Percentiles rank a stretch among this genome's conserved stretches.
phyloP scores from a whole-genome alignment of 352 stramenopile genomes.

The Globisporangium canariense region DNA sequence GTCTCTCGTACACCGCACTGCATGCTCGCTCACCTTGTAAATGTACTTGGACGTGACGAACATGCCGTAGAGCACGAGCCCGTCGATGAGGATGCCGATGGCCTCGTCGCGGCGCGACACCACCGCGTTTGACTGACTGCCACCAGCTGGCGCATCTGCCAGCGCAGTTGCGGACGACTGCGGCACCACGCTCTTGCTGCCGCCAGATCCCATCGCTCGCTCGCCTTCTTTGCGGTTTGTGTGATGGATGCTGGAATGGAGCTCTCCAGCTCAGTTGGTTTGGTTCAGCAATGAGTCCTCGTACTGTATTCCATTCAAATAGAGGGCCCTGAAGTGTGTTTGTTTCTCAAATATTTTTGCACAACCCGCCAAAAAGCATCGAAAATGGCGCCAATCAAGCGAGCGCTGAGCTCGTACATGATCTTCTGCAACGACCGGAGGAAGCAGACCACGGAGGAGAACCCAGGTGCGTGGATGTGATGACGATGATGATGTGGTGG shows the following conservation, averaged over 20 bases:
- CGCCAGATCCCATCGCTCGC: slow-evolving; percentile 42
- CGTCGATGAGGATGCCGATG: slow-evolving; percentile 72
- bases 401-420: slow-evolving; percentile 84
- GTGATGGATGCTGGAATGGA: background rate
- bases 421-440: slow-evolving; percentile 79
- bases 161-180: background rate
- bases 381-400: slow-evolving; percentile 68
- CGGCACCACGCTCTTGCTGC: slow-evolving; percentile 50
- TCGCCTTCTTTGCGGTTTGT: slow-evolving; percentile 2
- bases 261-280: background rate
- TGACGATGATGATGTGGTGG: too few relatives aligned
- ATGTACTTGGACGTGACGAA: slow-evolving; percentile 82
- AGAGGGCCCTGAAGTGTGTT: background rate
- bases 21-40: slow-evolving; percentile 51
- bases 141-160: slow-evolving; percentile 6
- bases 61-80: slow-evolving; percentile 79
- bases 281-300: background rate
- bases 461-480: slow-evolving; percentile 35
- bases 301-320: slow-evolving; percentile 1
- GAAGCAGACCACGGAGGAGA: slow-evolving; percentile 57
- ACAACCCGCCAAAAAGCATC: background rate
- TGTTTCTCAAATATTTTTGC: slow-evolving; percentile 7
- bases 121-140: slow-evolving; percentile 22
- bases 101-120: slow-evolving; percentile 45
- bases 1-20: background rate